phyloP scores from a whole-genome alignment of 1,284 basidiomycete species.

The Moesziomyces sp. region DNA sequence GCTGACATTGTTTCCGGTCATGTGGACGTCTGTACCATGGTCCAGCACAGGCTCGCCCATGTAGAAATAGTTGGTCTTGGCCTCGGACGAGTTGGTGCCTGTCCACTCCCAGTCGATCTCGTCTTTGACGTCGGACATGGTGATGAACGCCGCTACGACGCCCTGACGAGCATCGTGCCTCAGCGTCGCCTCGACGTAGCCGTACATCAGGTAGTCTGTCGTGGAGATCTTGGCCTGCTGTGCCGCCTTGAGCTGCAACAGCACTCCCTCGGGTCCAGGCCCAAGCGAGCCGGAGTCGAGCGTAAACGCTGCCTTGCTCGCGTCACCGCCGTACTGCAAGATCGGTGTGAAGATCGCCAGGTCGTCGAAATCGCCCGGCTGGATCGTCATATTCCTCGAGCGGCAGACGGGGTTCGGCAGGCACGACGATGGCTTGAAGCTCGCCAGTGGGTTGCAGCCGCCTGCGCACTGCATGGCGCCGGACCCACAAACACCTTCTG shows the following conservation, averaged over 20 bases:
- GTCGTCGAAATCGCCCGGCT: constrained; percentile 52
- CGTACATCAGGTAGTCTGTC: constrained; percentile 62
- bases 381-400: constrained; percentile 41
- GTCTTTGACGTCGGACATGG: constrained; percentile 55
- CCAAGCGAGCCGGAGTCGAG: constrained; percentile 60
- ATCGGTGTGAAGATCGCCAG: constrained; percentile 51
- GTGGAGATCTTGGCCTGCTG: constrained; percentile 58
- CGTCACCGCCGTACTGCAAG: constrained; percentile 59
- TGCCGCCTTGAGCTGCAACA: constrained; percentile 51
- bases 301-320: constrained; percentile 46
- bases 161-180: constrained; percentile 55
- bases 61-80: constrained; percentile 53
- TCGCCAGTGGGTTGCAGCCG: constrained; percentile 61
- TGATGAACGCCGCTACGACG: constrained; percentile 59
- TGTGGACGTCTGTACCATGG: constrained; percentile 17
- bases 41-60: constrained; percentile 19
- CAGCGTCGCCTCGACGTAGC: constrained; percentile 50
- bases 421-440: constrained; percentile 53
- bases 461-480: constrained; percentile 59
- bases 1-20: constrained; percentile 27
- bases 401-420: constrained; percentile 59
- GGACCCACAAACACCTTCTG: constrained; percentile 52
- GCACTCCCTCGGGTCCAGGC: constrained; percentile 56
- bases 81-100: constrained; percentile 24
- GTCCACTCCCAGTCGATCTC: constrained; percentile 60